phyloP scores from a whole-genome alignment of 1,139 yeast genomes.

The Meyerozyma athensensis region DNA sequence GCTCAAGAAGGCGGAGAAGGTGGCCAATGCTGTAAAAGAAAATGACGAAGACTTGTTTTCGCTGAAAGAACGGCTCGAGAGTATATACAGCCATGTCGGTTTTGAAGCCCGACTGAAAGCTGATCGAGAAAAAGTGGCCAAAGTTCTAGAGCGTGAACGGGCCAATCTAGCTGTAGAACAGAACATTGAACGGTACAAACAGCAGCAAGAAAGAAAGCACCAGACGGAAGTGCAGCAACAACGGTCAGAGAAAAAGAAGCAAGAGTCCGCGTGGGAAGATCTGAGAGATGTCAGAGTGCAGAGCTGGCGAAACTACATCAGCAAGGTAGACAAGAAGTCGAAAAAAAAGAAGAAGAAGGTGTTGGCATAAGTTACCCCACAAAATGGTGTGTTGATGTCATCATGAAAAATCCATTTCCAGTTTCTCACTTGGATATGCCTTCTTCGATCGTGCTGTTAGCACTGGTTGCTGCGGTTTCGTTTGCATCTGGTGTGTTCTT shows the following conservation, averaged over 20 bases:
- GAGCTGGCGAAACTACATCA: conserved; percentile 3
- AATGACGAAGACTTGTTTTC: neutral
- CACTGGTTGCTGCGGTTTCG: conserved; percentile 3
- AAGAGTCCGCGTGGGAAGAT: conserved; percentile 5
- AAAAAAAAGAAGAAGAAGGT: conserved; percentile 4
- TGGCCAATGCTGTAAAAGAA: conserved; percentile 8
- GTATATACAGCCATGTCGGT: conserved; percentile 3
- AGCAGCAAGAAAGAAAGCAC: neutral
- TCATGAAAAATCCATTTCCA: neutral
- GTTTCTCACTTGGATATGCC: neutral
- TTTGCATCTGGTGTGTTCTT: conserved; percentile 1
- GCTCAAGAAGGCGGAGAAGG: conserved; percentile 11
- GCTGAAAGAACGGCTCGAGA: neutral
- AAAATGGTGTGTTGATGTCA: conserved; percentile 4
- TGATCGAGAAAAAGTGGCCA: neutral
- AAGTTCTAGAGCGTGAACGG: neutral
- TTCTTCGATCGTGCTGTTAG: neutral
- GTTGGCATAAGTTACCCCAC: conserved; percentile 2
- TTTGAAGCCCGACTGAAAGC: neutral
- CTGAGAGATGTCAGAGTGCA: conserved; percentile 3
- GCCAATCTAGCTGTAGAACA: neutral
- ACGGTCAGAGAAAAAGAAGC: neutral
- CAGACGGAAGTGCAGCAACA: neutral
- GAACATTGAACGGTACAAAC: conserved; percentile 1
- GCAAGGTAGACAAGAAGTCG: conserved; percentile 5